Conservation (phyloP, 352 stramenopile species). For the Stramenopiles sp. region DNA sequence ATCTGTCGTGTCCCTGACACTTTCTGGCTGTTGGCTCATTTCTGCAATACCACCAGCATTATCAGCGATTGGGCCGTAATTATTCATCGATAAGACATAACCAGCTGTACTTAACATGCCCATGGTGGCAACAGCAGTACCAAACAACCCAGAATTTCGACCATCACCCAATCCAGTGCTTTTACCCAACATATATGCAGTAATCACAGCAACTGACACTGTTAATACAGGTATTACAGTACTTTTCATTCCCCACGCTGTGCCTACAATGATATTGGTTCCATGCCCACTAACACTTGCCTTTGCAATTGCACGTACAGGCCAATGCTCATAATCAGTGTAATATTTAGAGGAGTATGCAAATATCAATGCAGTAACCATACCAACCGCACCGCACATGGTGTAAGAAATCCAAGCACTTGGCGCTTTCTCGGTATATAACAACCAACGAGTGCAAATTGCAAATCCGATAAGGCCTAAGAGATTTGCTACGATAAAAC, state of each 20-base stretch:
- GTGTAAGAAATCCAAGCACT: conserved; percentile 76
- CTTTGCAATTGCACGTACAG: conserved; percentile 72
- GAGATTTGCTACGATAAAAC: conserved; percentile 59
- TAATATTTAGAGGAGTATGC: conserved; percentile 83
- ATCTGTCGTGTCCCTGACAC: conserved; percentile 69
- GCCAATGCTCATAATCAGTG: conserved; percentile 73
- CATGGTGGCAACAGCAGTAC: conserved; percentile 83
- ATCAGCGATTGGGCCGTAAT: conserved; percentile 70
- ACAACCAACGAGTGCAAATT: conserved; percentile 57
- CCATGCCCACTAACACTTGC: conserved; percentile 72
- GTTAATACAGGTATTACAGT: conserved; percentile 67
- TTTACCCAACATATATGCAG: no score
- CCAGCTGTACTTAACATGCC: conserved; percentile 77
- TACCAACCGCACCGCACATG: conserved; percentile 66
- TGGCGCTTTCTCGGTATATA: conserved; percentile 44
- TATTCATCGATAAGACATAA: conserved; percentile 84
- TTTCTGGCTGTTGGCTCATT: conserved; percentile 68
- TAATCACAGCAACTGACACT: conserved; percentile 65
- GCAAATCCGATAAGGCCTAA: conserved; percentile 56
- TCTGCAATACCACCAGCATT: conserved; percentile 76
- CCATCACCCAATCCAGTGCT: conserved; percentile 46
- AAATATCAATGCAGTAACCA: conserved; percentile 73
- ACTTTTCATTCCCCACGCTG: conserved; percentile 77
- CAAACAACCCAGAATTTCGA: conserved; percentile 71
- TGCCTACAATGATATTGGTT: conserved; percentile 84